These are phyloP conservation scores for Trichoderma afroharzianum DNA, from an alignment of 2,329 filamentous ascomycete species.

Conservation along the genomic window DNA sequence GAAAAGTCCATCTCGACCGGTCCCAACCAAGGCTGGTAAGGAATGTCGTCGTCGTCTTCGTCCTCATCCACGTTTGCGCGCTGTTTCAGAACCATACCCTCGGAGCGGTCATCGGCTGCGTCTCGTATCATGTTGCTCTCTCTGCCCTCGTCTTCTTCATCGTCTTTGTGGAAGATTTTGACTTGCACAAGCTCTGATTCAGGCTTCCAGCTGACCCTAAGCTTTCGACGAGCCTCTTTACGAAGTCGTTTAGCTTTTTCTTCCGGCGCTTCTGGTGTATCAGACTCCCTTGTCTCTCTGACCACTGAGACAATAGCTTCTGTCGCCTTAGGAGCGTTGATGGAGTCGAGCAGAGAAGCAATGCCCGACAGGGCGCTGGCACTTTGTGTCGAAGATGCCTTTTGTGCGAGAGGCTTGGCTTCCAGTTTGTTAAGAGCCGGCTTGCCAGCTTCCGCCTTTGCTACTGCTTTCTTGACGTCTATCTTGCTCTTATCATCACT, in stretches of 20 bases:
- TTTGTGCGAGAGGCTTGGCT: constrained; percentile 28
- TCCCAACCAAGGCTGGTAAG: constrained; percentile 51
- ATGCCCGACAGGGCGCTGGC: constrained; percentile 45
- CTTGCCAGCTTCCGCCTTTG: constrained; percentile 23
- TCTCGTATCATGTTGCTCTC: constrained; percentile 67
- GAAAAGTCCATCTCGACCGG: constrained; percentile 47
- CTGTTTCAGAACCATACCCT: constrained; percentile 65
- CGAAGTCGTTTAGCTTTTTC: constrained; percentile 64
- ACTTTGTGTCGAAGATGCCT: constrained; percentile 28
- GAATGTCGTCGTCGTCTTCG: constrained; percentile 56
- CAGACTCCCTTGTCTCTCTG: constrained; percentile 46
- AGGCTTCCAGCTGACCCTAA: constrained; percentile 68
- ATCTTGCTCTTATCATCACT: constrained; percentile 32
- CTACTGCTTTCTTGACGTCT: constrained; percentile 26
- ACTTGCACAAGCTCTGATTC: constrained; percentile 64
- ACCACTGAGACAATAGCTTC: constrained; percentile 43
- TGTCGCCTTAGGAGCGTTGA: constrained; percentile 41
- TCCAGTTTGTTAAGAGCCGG: constrained; percentile 27
- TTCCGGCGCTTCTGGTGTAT: constrained; percentile 63
- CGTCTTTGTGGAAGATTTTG: constrained; percentile 68
- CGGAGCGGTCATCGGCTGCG: constrained; percentile 68
- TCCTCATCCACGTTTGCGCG: constrained; percentile 47
- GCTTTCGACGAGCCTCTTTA: constrained; percentile 66
- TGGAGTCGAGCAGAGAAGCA: constrained; percentile 51
- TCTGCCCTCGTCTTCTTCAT: constrained; percentile 65